These are phyloP conservation scores for Lepidium didymum DNA, from an alignment of 345 rosid genomes.

Conservation along the genomic window DNA sequence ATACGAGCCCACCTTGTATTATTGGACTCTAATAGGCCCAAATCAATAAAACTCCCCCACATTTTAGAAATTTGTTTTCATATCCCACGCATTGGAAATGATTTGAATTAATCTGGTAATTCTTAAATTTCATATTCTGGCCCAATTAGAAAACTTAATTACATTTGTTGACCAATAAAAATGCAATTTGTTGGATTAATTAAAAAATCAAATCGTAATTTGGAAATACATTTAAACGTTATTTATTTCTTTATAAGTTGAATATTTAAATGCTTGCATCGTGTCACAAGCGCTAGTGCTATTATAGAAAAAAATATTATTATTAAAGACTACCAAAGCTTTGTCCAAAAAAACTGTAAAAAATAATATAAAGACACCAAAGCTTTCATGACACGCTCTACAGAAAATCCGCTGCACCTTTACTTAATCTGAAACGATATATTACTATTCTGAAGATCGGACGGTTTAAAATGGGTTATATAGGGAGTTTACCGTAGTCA, in stretches of 20 bases:
- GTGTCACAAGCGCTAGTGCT: neutral
- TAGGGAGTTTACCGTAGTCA: neutral
- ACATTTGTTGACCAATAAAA: neutral
- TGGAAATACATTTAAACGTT: neutral
- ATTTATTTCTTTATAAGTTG: neutral
- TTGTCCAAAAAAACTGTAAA: neutral
- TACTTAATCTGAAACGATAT: neutral
- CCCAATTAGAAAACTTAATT: neutral
- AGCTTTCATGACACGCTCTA: conserved; percentile 32
- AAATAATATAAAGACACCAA: neutral
- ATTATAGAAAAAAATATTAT: conserved; percentile 1
- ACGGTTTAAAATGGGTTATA: neutral
- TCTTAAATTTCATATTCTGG: neutral
- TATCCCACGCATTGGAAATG: neutral
- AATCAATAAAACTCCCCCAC: neutral
- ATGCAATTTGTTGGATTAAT: neutral
- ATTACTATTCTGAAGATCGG: neutral
- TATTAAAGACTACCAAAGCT: conserved; percentile 11
- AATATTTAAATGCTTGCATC: neutral
- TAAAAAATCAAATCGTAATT: neutral
- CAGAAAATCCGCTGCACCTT: neutral
- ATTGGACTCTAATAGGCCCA: neutral
- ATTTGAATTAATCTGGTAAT: neutral
- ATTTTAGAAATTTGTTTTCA: neutral
- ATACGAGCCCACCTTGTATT: neutral